phyloP scores from a whole-genome alignment of 495 filamentous ascomycete genomes.

The Penicillium cosmopolitanum region DNA sequence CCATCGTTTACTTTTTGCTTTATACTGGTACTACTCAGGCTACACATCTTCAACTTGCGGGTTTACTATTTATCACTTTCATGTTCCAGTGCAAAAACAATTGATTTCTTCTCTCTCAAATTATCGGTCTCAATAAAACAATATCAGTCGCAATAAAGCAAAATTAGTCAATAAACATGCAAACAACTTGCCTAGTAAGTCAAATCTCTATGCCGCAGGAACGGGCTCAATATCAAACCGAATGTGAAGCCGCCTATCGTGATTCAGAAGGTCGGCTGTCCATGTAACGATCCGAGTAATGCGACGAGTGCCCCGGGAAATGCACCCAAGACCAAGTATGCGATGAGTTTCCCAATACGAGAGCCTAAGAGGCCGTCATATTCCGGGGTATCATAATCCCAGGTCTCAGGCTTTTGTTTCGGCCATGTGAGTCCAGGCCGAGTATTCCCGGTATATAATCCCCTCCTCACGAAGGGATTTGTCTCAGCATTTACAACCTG shows the following conservation, averaged over 20 bases:
- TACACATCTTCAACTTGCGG: too few relatives aligned
- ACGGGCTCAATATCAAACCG: constrained; percentile 11
- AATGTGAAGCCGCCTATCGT: not conserved
- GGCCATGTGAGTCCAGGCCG: not conserved
- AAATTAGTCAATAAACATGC: too few relatives aligned
- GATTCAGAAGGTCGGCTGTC: not conserved
- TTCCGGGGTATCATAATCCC: constrained; percentile 4
- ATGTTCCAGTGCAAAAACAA: too few relatives aligned
- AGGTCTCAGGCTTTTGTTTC: not conserved
- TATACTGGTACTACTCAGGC: too few relatives aligned
- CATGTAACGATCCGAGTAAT: constrained; percentile 5
- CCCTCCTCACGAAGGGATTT: not conserved
- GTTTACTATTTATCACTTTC: too few relatives aligned
- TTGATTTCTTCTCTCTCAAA: too few relatives aligned
- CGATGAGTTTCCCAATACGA: constrained; percentile 8
- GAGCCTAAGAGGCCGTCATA: constrained; percentile 9
- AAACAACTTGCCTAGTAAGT: too few relatives aligned
- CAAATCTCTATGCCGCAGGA: not conserved
- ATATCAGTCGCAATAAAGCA: too few relatives aligned
- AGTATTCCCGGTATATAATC: not conserved
- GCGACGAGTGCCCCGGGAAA: constrained; percentile 10
- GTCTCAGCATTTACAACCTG: not conserved
- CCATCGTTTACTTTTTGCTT: too few relatives aligned
- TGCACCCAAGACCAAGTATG: constrained; percentile 6
- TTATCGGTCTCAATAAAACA: too few relatives aligned